Conservation (phyloP, 768 basidiomycete genomes). For the Leccinum sublutescens region DNA sequence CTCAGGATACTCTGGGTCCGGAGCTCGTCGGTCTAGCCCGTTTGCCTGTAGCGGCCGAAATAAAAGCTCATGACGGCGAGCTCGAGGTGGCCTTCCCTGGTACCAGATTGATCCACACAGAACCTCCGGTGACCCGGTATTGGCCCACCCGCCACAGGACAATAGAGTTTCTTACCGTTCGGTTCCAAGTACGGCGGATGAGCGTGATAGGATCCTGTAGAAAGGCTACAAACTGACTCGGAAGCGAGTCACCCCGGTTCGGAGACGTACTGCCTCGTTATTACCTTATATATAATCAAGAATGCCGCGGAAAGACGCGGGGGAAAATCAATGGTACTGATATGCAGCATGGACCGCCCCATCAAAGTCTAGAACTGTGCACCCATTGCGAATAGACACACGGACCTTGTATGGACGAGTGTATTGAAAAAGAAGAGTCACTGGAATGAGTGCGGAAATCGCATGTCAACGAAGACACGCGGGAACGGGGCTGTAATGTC, state of each 20-base stretch:
- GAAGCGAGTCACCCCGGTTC: conserved; percentile 9
- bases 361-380: not conserved
- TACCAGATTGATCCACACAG: not conserved
- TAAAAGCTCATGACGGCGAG: not conserved
- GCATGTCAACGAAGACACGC: conserved; percentile 21
- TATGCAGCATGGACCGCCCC: not conserved
- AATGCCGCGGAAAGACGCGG: conserved; percentile 9
- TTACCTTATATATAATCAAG: conserved; percentile 11
- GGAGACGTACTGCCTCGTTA: conserved; percentile 16
- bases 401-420: not conserved
- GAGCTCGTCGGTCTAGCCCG: not conserved
- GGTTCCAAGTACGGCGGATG: not conserved
- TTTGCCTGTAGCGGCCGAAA: not conserved
- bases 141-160: not conserved
- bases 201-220: conserved; percentile 6
- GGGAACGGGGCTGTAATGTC: conserved; percentile 22
- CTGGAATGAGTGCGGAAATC: conserved; percentile 14
- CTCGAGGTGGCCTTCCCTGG: no score
- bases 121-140: not conserved
- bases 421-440: conserved; percentile 3
- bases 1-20: not conserved
- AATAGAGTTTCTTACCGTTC: not conserved
- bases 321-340: not conserved
- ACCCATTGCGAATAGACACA: not conserved
- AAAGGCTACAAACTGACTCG: conserved; percentile 13